Evolutionary conservation across 2,329 filamentous ascomycete species (phyloP).

Genomic region (Beauveria pseudobassiana): DNA sequence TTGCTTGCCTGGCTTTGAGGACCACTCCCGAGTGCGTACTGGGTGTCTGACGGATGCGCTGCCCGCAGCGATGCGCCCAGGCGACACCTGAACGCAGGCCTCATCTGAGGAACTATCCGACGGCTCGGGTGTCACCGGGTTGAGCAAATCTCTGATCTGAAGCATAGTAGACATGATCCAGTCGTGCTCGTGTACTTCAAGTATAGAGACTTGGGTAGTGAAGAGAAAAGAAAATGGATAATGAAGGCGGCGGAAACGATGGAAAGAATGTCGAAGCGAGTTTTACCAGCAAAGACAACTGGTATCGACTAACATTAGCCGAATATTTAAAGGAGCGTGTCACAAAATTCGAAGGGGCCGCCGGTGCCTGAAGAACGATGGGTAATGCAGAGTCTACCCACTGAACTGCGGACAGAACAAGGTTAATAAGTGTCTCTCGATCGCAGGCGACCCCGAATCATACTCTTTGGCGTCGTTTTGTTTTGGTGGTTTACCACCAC

Average conservation of each 20-base stretch:
- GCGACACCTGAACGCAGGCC: neutral
- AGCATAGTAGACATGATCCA: constrained; percentile 4
- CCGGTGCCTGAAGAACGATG: neutral
- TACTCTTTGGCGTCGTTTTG: neutral
- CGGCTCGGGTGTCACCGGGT: constrained; percentile 5
- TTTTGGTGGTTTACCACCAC: neutral
- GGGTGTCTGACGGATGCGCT: neutral
- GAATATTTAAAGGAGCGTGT: neutral
- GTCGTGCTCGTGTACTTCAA: neutral
- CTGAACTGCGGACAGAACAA: neutral
- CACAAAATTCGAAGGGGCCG: neutral
- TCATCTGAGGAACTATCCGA: constrained; percentile 7
- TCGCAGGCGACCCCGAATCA: neutral
- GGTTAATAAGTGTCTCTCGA: constrained; percentile 5
- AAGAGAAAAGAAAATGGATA: neutral
- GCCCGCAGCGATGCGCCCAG: neutral
- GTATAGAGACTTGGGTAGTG: neutral
- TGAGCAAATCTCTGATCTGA: constrained; percentile 8
- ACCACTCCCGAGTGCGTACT: constrained; percentile 3
- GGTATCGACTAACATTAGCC: neutral
- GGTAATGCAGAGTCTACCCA: neutral
- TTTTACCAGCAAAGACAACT: neutral
- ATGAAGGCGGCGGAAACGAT: neutral
- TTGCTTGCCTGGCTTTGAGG: constrained; percentile 30
- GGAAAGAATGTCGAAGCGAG: neutral